Base-by-base conservation (phyloP, 495 filamentous ascomycete genomes). In the Penicillium bovifimosum region DNA sequence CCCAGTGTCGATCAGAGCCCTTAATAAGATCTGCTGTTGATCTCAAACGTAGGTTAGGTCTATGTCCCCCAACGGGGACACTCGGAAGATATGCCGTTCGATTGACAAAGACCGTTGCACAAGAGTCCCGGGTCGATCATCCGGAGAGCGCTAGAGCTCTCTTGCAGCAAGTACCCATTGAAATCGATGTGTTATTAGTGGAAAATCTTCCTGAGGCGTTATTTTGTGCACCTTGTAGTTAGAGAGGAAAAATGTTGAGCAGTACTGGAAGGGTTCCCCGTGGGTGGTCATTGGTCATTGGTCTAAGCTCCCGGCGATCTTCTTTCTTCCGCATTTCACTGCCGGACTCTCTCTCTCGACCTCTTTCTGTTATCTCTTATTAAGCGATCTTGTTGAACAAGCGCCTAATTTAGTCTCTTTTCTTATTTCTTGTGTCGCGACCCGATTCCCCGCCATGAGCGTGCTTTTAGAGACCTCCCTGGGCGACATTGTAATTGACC, bases 401-500 rank as follows among this genome's bases (percentile, higher is more conserved):
- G 18, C 18, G 38, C 35, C 41, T 27, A 31, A 52, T 42, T 43
- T 7, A 14, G 14, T 31, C 4, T 24, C 20, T 24, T 24, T 24
- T 24, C 20, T 24, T 24, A 24, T 24, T 24, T 24, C 20, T 24
- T 24, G 20, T 50, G 24, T 29, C 47, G 13, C 26, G 34, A 36
- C 36, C 29, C 33, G 26, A 34, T 35, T 43, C 35, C n/a, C 41
- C 29, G 46, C 62, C 50, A 87, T 87, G 84, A 85, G 89, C 50
- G 91, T 92, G 9, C 78, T 96, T 29, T 77, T 96, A 14, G 91
- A 96, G 73, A 95, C 92, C 34, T 95, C 88, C 34, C 79, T 87
- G 6, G 91, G 91, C 59, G 91, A 96, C 72, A 86, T 96, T 63
- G 90, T 95, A 57, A 88, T 96, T 64, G 91, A 96, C 70, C 80